A percentile compares a stretch with the other conserved stretches of the same genome.
phyloP scores from a whole-genome alignment of 768 basidiomycete species.

The Podaxis sp. region DNA sequence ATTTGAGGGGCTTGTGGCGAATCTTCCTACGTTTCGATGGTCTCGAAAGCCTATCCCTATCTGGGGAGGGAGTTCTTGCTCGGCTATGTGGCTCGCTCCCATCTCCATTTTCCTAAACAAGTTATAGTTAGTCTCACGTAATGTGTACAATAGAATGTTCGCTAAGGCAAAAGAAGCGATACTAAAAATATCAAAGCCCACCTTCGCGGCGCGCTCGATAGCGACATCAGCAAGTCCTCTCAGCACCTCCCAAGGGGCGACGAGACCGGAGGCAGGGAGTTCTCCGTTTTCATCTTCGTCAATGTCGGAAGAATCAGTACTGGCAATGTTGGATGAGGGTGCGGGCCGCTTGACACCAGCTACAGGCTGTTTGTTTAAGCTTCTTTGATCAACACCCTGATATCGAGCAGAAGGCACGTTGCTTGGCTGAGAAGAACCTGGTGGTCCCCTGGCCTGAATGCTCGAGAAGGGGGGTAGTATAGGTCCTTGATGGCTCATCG shows the following conservation, averaged over 20 bases:
- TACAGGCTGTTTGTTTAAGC: conserved; percentile 24
- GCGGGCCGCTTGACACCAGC: conserved; percentile 56
- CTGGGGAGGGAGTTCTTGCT: conserved; percentile 68
- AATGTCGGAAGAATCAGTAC: conserved; percentile 78
- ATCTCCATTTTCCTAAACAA: conserved; percentile 66
- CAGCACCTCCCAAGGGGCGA: conserved; percentile 85
- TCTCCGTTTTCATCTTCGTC: conserved; percentile 82
- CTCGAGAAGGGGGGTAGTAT: conserved; percentile 71
- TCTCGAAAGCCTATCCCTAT: conserved; percentile 48
- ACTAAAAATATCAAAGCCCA: conserved; percentile 24
- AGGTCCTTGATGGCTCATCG: conserved; percentile 37
- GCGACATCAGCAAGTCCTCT: conserved; percentile 80
- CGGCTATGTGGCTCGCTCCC: conserved; percentile 74
- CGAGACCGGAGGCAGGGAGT: conserved; percentile 74
- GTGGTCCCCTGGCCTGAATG: conserved; percentile 53
- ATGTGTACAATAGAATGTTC: conserved; percentile 11
- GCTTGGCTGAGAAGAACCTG: conserved; percentile 33
- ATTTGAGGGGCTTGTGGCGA: conserved; percentile 57
- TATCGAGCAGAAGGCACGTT: conserved; percentile 61
- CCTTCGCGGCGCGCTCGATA: conserved; percentile 74
- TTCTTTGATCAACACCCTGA: conserved; percentile 36
- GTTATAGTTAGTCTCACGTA: conserved; percentile 7
- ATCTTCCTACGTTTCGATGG: conserved; percentile 72
- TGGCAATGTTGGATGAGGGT: conserved; percentile 65
- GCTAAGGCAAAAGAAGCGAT: background rate